Base-by-base conservation (phyloP, 345 rosid genomes). In the Schrenkiella parvula region DNA sequence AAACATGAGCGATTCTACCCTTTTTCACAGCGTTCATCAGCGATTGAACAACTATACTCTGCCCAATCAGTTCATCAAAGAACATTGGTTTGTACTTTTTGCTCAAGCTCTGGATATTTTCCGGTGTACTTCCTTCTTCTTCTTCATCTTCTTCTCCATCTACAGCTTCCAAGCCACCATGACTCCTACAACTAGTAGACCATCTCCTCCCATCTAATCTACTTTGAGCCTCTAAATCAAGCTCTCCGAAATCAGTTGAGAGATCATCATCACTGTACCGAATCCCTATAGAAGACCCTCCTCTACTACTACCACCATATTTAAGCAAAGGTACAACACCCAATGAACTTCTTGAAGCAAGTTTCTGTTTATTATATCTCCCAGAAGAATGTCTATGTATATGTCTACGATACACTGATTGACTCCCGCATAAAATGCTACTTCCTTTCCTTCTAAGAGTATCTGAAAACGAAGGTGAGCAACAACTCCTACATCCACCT, bases 121-220 rank as follows among this genome's bases (percentile, higher is more conserved):
- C 93, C 2, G 83, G 80, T 14, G 84, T 68, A 37, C 87, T 80
- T 76, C 81, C 95, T 57, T 84, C 93, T 64, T 87, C 96, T 38
- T 59, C 72, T 5, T 50, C 67, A 4, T 54, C 78, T 6, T 55
- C 37, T 18, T 59, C 79, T 48, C 82, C 91, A 46, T 79, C 52
- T 22, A 5, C 84, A 32, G 76, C 76, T 74, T 82, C 95, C 22
- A 82, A 66, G 31, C 88, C 89, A 70, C 86, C 92, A 54, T 80
- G 91, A 82, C 88, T 89, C 87, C 84, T 81, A 76, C 89, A 91
- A 80, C 86, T 89, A 28, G 89, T 51, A 54, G 89, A 95, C 99
- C 97, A 91, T 78, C 93, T 85, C 82, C 86, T 78, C 68, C 97
- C 97, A 86, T 95, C 95, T 83, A 95, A 84, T 80, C 99, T 85